Evolutionary conservation across 1,284 basidiomycete species (phyloP).

Genomic region (Trichosporon inkin): DNA sequence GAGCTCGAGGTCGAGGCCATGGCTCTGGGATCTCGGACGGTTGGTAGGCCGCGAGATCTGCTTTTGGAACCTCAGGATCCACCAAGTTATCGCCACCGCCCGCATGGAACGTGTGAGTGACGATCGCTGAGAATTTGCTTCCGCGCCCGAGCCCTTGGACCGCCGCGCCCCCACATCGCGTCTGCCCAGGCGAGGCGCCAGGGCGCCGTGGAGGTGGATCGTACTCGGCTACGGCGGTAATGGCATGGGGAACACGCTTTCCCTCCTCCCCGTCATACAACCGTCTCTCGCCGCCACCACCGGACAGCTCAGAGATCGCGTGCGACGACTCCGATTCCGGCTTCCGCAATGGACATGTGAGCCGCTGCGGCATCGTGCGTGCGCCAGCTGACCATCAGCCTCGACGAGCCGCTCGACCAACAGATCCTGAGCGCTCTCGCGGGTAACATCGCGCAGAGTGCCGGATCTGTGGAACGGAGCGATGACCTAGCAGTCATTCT

Average conservation of each 20-base stretch:
- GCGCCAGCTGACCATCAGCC: slow-evolving; percentile 29
- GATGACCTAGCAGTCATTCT: slow-evolving; percentile 23
- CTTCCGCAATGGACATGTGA: slow-evolving; percentile 38
- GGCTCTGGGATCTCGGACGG: background rate
- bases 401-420: slow-evolving; percentile 47
- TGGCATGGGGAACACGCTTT: background rate
- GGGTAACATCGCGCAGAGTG: slow-evolving; percentile 17
- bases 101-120: background rate
- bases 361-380: background rate
- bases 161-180: background rate
- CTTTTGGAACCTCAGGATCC: background rate
- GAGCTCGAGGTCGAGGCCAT: slow-evolving; percentile 3
- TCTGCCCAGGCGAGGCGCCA: background rate
- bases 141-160: background rate
- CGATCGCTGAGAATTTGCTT: background rate
- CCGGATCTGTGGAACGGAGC: background rate
- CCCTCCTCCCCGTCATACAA: slow-evolving; percentile 4
- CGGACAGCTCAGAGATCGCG: background rate
- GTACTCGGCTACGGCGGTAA: background rate
- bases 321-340: background rate
- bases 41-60: too few relatives aligned
- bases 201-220: too few relatives aligned
- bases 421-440: slow-evolving; percentile 44
- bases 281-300: background rate
- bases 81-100: background rate